phyloP scores from a whole-genome alignment of 139 green algal genomes.

The Picochlorum sp. region DNA sequence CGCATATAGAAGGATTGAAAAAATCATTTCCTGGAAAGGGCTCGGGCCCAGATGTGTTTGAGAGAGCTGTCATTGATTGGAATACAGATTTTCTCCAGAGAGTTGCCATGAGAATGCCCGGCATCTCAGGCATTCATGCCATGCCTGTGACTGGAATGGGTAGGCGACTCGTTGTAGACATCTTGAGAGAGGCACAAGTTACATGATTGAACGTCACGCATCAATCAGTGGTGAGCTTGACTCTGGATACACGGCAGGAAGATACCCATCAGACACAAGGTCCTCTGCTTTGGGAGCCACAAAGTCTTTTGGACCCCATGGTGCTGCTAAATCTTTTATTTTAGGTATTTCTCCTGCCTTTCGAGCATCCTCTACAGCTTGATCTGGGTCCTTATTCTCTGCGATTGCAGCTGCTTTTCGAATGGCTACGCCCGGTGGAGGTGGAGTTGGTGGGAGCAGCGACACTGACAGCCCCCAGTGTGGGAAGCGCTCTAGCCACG shows the following conservation, averaged over 20 bases:
- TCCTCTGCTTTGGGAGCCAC: not conserved
- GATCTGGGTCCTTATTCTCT: conserved; percentile 44
- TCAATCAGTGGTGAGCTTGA: conserved; percentile 15
- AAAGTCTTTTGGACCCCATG: conserved; percentile 35
- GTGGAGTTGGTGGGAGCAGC: conserved; percentile 24
- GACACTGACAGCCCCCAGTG: conserved; percentile 27
- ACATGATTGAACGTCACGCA: conserved; percentile 8
- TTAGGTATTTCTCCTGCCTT: conserved; percentile 35
- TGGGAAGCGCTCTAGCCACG: conserved; percentile 37
- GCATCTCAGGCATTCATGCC: conserved; percentile 53
- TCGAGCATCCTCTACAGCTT: conserved; percentile 38
- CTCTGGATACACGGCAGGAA: conserved; percentile 25
- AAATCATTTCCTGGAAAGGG: conserved; percentile 17
- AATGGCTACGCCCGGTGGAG: conserved; percentile 28
- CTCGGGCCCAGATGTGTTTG: not conserved
- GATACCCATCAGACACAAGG: conserved; percentile 12
- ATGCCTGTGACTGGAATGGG: conserved; percentile 55
- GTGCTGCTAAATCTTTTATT: conserved; percentile 33
- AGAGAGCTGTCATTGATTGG: conserved; percentile 16
- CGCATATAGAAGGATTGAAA: conserved; percentile 17
- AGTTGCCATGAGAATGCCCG: conserved; percentile 24
- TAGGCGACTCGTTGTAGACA: conserved; percentile 20
- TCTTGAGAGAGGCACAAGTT: conserved; percentile 23
- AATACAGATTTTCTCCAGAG: conserved; percentile 33
- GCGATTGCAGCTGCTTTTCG: conserved; percentile 23